These are phyloP conservation scores for Phoma sp. DNA, from an alignment of 2,329 filamentous ascomycete genomes.

Conservation along the genomic window DNA sequence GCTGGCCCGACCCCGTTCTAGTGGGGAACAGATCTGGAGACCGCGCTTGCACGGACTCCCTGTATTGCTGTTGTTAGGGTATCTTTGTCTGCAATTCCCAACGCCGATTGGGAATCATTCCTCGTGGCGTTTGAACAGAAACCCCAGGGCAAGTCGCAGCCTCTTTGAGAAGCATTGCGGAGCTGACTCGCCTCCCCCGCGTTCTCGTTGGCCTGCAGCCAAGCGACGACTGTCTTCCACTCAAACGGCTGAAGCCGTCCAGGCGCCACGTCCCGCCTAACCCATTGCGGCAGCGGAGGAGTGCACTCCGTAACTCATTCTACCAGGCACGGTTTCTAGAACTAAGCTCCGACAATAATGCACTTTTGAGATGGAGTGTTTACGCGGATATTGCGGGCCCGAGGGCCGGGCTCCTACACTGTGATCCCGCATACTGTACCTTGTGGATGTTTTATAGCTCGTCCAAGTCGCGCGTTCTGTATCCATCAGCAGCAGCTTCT, in stretches of 20 bases:
- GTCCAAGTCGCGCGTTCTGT: conserved; percentile 8
- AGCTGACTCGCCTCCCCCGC: conserved; percentile 1
- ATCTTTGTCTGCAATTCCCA: not conserved
- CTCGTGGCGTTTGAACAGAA: not conserved
- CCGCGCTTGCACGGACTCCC: conserved; percentile 13
- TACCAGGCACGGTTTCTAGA: conserved; percentile 19
- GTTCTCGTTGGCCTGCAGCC: not conserved
- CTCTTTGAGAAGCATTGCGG: conserved; percentile 1
- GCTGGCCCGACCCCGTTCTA: conserved; percentile 14
- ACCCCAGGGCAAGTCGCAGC: not conserved
- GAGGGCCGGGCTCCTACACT: conserved; percentile 14
- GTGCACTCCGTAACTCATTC: conserved; percentile 3
- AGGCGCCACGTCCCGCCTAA: conserved; percentile 1
- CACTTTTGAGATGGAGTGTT: conserved; percentile 12
- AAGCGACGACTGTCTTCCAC: not conserved
- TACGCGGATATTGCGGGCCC: conserved; percentile 24
- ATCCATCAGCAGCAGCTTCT: conserved; percentile 18
- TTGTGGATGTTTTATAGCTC: conserved; percentile 23
- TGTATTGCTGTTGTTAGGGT: not conserved
- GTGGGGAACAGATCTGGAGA: conserved; percentile 6
- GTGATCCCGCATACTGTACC: conserved; percentile 2
- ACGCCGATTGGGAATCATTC: conserved; percentile 1
- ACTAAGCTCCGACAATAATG: conserved; percentile 13
- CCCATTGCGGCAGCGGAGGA: conserved; percentile 6
- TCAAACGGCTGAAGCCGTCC: conserved; percentile 8